Evolutionary conservation across 352 stramenopile species (phyloP).

Genomic region (Albugo candida): DNA sequence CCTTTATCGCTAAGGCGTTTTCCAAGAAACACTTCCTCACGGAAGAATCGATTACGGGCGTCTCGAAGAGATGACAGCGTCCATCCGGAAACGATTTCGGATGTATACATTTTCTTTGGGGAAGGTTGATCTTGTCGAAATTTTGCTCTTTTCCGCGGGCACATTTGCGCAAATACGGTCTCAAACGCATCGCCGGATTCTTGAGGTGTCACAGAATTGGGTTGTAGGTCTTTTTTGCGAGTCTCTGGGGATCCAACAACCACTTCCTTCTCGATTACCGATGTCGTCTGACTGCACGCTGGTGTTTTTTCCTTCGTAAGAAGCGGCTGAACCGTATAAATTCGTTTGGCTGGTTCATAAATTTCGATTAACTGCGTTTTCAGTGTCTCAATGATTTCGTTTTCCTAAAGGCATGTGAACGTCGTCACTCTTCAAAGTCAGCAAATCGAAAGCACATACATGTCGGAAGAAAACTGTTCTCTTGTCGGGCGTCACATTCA

Average conservation of each 20-base stretch:
- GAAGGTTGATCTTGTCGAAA: no score
- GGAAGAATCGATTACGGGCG: neutral
- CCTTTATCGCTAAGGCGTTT: conserved; percentile 13
- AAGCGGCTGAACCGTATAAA: conserved; percentile 37
- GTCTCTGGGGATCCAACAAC: no score
- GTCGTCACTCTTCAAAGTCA: neutral
- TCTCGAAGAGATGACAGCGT: no score
- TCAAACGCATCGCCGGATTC: no score
- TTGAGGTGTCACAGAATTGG: no score
- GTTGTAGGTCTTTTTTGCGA: no score
- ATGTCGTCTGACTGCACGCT: no score
- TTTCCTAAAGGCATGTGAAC: conserved; percentile 15
- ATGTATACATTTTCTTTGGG: no score
- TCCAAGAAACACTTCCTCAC: conserved; percentile 4
- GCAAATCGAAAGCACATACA: conserved; percentile 11
- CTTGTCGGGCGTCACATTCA: conserved; percentile 97
- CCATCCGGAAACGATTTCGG: no score
- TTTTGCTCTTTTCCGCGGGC: no score
- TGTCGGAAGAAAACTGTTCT: conserved; percentile 81
- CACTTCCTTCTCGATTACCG: no score
- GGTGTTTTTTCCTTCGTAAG: conserved; percentile 1
- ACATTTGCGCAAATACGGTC: no score
- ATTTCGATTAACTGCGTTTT: conserved; percentile 30
- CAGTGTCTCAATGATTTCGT: conserved; percentile 32
- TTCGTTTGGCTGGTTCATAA: conserved; percentile 40